A percentile compares a stretch with the other conserved stretches of the same genome.
phyloP scores from a whole-genome alignment of 805 yeast genomes.

The Candida schatavii region DNA sequence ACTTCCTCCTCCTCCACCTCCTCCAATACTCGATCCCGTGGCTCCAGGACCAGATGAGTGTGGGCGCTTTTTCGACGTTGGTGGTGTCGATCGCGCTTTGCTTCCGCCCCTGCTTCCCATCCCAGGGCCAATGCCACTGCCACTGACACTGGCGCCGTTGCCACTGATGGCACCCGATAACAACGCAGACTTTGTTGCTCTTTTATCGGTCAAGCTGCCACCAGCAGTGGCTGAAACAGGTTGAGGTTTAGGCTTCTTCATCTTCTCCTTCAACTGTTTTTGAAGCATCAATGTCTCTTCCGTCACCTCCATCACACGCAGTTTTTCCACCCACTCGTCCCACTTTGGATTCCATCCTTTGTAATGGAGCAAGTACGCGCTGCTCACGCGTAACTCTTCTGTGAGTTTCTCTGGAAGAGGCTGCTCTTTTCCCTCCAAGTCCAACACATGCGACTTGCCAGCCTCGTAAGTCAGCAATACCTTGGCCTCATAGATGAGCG shows the following conservation, averaged over 20 bases:
- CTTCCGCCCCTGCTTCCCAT: too few relatives aligned
- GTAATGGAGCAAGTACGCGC: slow-evolving; percentile 74
- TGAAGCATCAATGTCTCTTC: slow-evolving; percentile 67
- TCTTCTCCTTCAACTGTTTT: slow-evolving; percentile 48
- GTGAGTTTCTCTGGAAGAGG: slow-evolving; percentile 22
- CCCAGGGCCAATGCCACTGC: neutral
- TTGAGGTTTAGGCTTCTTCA: slow-evolving; percentile 1
- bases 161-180: neutral
- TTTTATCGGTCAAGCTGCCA: too few relatives aligned
- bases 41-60: neutral
- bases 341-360: slow-evolving; percentile 94
- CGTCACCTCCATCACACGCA: slow-evolving; percentile 64
- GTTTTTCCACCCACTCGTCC: slow-evolving; percentile 91
- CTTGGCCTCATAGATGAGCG: slow-evolving; percentile 85
- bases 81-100: neutral
- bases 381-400: slow-evolving; percentile 20
- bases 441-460: slow-evolving; percentile 36
- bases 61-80: neutral
- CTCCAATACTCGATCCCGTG: neutral
- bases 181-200: neutral
- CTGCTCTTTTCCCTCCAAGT: slow-evolving; percentile 39
- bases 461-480: slow-evolving; percentile 63
- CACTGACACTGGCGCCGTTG: neutral
- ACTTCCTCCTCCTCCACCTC: slow-evolving; percentile 7
- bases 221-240: slow-evolving; percentile 3